Evolutionary conservation across 257 asterid species (phyloP).

Genomic region (Phtheirospermum japonicum): DNA sequence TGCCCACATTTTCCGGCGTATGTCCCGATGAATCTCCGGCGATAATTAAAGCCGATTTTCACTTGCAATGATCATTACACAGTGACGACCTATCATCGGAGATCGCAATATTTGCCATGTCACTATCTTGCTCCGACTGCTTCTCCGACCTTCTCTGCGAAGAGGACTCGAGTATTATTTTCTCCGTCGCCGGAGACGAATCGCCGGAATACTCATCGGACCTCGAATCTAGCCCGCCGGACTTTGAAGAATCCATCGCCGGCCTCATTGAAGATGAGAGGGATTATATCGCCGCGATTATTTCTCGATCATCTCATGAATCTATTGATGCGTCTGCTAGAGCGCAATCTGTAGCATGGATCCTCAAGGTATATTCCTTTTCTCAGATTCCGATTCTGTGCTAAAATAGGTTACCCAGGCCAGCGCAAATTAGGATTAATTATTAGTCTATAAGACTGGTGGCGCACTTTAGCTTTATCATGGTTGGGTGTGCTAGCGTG

Average conservation of each 20-base stretch:
- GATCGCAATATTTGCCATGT: conserved; percentile 47
- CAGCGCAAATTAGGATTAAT: too few species aligned
- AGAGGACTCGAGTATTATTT: conserved; percentile 68
- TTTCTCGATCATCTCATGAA: conserved; percentile 40
- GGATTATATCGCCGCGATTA: conserved; percentile 39
- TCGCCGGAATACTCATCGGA: conserved; percentile 77
- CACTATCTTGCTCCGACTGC: conserved; percentile 78
- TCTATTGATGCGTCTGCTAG: conserved; percentile 59
- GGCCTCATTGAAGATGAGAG: conserved; percentile 73
- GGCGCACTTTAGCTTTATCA: conserved; percentile 29
- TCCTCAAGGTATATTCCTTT: conserved; percentile 65
- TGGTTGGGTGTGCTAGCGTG: conserved; percentile 21
- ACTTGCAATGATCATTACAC: conserved; percentile 35
- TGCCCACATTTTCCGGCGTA: conserved; percentile 45
- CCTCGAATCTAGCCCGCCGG: conserved; percentile 44
- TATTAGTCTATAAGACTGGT: neutral
- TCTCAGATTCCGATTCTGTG: conserved; percentile 14
- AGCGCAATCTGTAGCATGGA: conserved; percentile 78
- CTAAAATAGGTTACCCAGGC: too few species aligned
- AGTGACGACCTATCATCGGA: conserved; percentile 37
- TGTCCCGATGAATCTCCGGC: conserved; percentile 65
- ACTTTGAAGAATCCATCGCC: conserved; percentile 67
- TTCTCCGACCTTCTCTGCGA: conserved; percentile 93
- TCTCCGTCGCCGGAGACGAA: conserved; percentile 53
- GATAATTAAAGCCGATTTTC: neutral